Evolutionary conservation across 352 stramenopile species (phyloP).

Genomic region (Pseudoperonospora humuli): DNA sequence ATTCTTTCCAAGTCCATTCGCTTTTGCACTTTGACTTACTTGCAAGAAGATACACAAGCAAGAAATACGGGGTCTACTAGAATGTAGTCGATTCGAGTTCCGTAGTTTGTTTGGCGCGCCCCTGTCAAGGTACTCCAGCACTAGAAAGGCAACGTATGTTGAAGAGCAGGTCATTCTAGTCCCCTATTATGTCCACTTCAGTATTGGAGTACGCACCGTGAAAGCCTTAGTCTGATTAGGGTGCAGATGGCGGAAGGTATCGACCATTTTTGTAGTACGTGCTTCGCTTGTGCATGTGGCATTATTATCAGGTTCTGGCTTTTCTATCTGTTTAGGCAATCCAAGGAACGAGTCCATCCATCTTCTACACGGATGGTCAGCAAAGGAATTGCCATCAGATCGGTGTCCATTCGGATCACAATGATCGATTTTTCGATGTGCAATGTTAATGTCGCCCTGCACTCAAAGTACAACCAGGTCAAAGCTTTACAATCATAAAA

Average conservation of each 20-base stretch:
- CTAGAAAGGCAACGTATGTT: conserved; percentile 13
- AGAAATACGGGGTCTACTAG: conserved; percentile 54
- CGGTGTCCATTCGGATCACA: conserved; percentile 37
- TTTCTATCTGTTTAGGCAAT: conserved; percentile 4
- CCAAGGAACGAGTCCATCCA: conserved; percentile 57
- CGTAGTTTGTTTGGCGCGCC: conserved; percentile 86
- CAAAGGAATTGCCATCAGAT: conserved; percentile 32
- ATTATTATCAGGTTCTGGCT: not conserved
- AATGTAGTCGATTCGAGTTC: conserved; percentile 89
- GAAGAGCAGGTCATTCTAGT: not conserved
- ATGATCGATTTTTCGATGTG: conserved; percentile 73
- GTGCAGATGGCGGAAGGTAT: conserved; percentile 77
- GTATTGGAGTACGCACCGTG: conserved; percentile 40
- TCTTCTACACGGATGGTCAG: conserved; percentile 52
- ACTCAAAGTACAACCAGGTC: not conserved
- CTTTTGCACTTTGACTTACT: conserved; percentile 22
- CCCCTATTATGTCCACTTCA: not conserved
- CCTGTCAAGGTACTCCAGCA: conserved; percentile 86
- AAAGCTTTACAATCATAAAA: not conserved
- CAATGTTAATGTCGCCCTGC: conserved; percentile 81
- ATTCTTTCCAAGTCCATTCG: not conserved
- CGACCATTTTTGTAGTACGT: conserved; percentile 36
- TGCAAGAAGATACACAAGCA: conserved; percentile 42
- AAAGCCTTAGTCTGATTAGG: conserved; percentile 65
- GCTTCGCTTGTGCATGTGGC: not conserved